Evolutionary conservation across 805 yeast species (phyloP).

Genomic region (Yamadazyma kitorensis): DNA sequence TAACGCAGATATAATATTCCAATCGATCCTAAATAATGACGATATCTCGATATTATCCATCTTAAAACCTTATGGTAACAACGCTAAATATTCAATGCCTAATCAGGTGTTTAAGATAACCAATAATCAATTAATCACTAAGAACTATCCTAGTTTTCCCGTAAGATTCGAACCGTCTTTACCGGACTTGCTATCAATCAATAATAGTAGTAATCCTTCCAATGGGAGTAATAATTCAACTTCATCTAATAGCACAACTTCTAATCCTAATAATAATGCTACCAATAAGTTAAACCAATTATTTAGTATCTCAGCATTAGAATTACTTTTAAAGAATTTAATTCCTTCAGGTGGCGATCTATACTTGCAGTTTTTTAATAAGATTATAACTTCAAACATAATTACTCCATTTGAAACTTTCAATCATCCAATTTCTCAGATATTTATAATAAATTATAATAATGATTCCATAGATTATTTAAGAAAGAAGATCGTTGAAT

Average conservation of each 20-base stretch:
- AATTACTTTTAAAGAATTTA: conserved; percentile 23
- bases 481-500: conserved; percentile 50
- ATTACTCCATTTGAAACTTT: conserved; percentile 80
- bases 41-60: conserved; percentile 45
- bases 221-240: too few species aligned
- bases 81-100: conserved; percentile 39
- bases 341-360: conserved; percentile 25
- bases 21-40: conserved; percentile 32
- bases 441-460: conserved; percentile 59
- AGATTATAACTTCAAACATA: conserved; percentile 55
- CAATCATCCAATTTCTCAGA: conserved; percentile 79
- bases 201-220: too few species aligned
- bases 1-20: conserved; percentile 45
- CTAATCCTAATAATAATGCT: conserved; percentile 7
- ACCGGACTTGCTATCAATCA: conserved; percentile 36
- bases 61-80: conserved; percentile 55
- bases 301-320: conserved; percentile 39
- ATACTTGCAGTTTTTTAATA: conserved; percentile 57
- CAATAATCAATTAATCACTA: conserved; percentile 50
- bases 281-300: conserved; percentile 21
- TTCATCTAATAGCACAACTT: conserved; percentile 3
- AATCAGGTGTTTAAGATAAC: conserved; percentile 46
- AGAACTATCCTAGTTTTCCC: conserved; percentile 51
- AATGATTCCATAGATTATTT: conserved; percentile 54
- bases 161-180: conserved; percentile 50